Evolutionary conservation across 1,139 yeast species (phyloP).

Genomic region (Meyerozyma elateridarum): DNA sequence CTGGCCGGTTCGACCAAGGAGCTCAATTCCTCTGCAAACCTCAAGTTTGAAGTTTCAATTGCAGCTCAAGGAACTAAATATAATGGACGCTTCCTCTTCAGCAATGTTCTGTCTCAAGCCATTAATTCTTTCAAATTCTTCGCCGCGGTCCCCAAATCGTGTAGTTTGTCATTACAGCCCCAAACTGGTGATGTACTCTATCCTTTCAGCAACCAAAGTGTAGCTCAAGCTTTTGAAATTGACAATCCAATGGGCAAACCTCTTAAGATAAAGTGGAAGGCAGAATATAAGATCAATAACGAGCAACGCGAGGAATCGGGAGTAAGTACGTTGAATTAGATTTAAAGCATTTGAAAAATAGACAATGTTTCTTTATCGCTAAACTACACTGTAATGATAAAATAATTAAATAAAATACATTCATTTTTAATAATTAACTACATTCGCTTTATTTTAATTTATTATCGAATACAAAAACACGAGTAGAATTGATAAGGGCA

Average conservation of each 20-base stretch:
- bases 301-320: slow-evolving; percentile 52
- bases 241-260: slow-evolving; percentile 45
- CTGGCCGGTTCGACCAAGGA: slow-evolving; percentile 32
- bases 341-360: slow-evolving; percentile 1
- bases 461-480: slow-evolving; percentile 1
- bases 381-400: slow-evolving; percentile 1
- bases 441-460: too few species aligned
- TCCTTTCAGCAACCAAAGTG: slow-evolving; percentile 48
- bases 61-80: slow-evolving; percentile 32
- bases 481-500: slow-evolving; percentile 1
- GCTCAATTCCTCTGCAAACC: slow-evolving; percentile 27
- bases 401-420: slow-evolving; percentile 3
- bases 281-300: slow-evolving; percentile 51
- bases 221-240: slow-evolving; percentile 58
- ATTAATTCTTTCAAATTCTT: slow-evolving; percentile 54
- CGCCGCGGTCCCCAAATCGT: slow-evolving; percentile 78
- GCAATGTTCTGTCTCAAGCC: slow-evolving; percentile 34
- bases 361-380: too few species aligned
- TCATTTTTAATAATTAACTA: too few species aligned
- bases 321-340: slow-evolving; percentile 30
- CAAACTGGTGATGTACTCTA: slow-evolving; percentile 58
- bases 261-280: slow-evolving; percentile 80
- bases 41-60: slow-evolving; percentile 51
- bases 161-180: slow-evolving; percentile 61
- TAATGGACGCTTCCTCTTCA: slow-evolving; percentile 41